Evolutionary conservation across 2,329 filamentous ascomycete species (phyloP).

Genomic region (Fusarium sp.): DNA sequence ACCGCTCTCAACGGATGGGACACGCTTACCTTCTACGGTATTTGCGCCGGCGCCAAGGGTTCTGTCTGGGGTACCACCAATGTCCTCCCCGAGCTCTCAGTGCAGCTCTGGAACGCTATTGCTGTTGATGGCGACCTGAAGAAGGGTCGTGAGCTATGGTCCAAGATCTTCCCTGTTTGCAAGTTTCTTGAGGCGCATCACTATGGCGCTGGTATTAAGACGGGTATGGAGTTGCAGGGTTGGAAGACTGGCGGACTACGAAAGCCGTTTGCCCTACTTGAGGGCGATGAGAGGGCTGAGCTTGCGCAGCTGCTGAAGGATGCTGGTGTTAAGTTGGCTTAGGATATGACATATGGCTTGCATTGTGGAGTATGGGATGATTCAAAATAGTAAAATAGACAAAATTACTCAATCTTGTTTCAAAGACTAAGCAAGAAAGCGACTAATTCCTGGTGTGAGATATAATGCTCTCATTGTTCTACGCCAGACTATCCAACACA

Average conservation of each 20-base stretch:
- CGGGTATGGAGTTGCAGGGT: slow-evolving; percentile 59
- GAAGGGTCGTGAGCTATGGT: slow-evolving; percentile 58
- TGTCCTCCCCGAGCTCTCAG: slow-evolving; percentile 60
- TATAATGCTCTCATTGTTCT: neutral
- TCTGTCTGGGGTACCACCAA: slow-evolving; percentile 64
- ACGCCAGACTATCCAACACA: slow-evolving; percentile 17
- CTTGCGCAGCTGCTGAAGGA: slow-evolving; percentile 51
- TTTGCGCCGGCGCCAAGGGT: slow-evolving; percentile 61
- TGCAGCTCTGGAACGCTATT: slow-evolving; percentile 59
- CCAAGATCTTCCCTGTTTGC: slow-evolving; percentile 61
- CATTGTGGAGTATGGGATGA: neutral
- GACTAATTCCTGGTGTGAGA: neutral
- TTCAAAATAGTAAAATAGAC: slow-evolving; percentile 11
- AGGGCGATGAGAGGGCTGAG: slow-evolving; percentile 47
- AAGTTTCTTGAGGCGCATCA: slow-evolving; percentile 61
- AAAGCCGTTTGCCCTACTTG: slow-evolving; percentile 58
- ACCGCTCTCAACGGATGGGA: slow-evolving; percentile 66
- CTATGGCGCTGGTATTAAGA: slow-evolving; percentile 60
- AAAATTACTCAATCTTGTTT: neutral
- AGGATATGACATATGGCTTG: neutral
- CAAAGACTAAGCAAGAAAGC: neutral
- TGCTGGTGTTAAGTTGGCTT: slow-evolving; percentile 50
- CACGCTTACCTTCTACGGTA: slow-evolving; percentile 63
- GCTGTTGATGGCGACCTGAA: slow-evolving; percentile 52
- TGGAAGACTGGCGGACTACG: slow-evolving; percentile 59